Base-by-base conservation (phyloP, 2,329 filamentous ascomycete genomes). In the Calonectria pauciramosa region DNA sequence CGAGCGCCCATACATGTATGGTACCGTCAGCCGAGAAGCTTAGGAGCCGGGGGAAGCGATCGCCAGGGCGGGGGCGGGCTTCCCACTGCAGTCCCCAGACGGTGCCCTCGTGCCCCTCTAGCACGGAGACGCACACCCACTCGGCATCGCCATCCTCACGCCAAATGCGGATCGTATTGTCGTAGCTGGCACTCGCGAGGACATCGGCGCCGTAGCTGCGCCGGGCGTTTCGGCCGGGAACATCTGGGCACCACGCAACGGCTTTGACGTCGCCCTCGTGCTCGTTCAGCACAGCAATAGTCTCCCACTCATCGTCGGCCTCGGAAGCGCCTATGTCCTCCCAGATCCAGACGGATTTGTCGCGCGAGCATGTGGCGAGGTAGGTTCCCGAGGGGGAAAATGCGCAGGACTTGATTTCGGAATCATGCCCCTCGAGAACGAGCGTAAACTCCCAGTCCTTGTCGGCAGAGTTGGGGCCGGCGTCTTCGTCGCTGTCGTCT, bases 291-390 rank as follows among this genome's bases (percentile, higher is more conserved):
- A 99, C 96, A 0, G 96, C 97, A 20, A 99, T 93, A 2, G 97
- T 99, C 89, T 99, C 97, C 88, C 96, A 99, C 83, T 99, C 97
- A 84, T 98, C 96, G 70, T 98, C 96, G 20, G 93, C 94, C 78
- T 94, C 93, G 70, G 87, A 86, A 11, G 86, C 86, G 49, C 91
- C 91, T 69, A 98, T 91, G 84, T 99, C 97, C 86, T 99, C 97
- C 97, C 97, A 99, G 80, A 99, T 95, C 97, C 97, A 99, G 23
- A 99, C 95, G 20, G 92, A 94, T 87, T 99, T 99, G 84, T 99
- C 97, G 64, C 97, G 91, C 68, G 93, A 94, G 85, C 96, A 98
- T 0, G 96, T 98, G 8, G 97, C 97, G 6, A 99, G 90, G 80
- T 95, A 93, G 75, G 94, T 91, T 0, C 94, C 94, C 0, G 91